Evolutionary conservation across 1,284 basidiomycete genomes (phyloP).

Genomic region (Irpex rosettiformis): DNA sequence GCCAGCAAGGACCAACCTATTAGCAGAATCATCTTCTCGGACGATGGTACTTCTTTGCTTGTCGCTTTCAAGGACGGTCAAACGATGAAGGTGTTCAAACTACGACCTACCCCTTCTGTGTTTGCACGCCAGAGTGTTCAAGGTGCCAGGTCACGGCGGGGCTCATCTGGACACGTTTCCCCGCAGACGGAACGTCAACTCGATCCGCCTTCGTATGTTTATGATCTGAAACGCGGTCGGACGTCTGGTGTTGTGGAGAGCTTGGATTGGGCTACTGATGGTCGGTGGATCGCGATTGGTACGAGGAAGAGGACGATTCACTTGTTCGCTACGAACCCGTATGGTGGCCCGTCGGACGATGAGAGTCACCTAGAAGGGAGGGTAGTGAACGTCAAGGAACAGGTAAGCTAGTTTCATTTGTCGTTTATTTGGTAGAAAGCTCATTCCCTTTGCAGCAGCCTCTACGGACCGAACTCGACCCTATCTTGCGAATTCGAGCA

Average conservation of each 20-base stretch:
- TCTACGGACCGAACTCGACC: slow-evolving; percentile 49
- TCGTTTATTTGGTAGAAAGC: not conserved
- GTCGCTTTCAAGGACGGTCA: slow-evolving; percentile 62
- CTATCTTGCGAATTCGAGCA: slow-evolving; percentile 55
- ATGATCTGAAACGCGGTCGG: slow-evolving; percentile 67
- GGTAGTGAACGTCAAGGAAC: slow-evolving; percentile 50
- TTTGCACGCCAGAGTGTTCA: not conserved
- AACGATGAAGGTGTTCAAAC: slow-evolving; percentile 51
- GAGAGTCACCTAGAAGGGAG: slow-evolving; percentile 59
- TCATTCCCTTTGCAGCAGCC: slow-evolving; percentile 36
- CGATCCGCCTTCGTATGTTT: slow-evolving; percentile 54
- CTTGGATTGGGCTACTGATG: slow-evolving; percentile 58
- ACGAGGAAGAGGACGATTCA: slow-evolving; percentile 66
- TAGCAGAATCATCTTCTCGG: slow-evolving; percentile 52
- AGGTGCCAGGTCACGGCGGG: not conserved
- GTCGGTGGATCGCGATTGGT: slow-evolving; percentile 68
- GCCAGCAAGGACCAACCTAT: slow-evolving; percentile 47
- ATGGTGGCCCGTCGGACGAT: slow-evolving; percentile 66
- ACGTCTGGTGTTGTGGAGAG: slow-evolving; percentile 64
- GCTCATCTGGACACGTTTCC: not conserved
- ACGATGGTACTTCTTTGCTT: slow-evolving; percentile 55
- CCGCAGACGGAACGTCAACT: not conserved
- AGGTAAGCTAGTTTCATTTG: slow-evolving; percentile 35
- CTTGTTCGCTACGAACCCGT: slow-evolving; percentile 74
- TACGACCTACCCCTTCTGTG: slow-evolving; percentile 37